Conservation (phyloP, 495 filamentous ascomycete genomes). For the Tetracladium marchalianum region DNA sequence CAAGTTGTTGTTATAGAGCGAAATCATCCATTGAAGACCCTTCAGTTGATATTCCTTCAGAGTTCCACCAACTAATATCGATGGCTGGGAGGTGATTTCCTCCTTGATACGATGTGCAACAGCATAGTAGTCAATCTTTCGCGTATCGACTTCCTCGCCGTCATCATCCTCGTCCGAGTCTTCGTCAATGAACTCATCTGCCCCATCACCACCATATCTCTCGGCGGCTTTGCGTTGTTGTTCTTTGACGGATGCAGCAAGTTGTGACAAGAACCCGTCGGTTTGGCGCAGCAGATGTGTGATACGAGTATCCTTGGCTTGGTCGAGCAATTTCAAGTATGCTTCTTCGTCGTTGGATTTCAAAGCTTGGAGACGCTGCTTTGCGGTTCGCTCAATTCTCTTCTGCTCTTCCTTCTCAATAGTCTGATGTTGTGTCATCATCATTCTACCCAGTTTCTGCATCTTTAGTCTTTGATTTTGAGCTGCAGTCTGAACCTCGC, state of each 20-base stretch:
- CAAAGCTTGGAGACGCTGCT: slow-evolving; percentile 97
- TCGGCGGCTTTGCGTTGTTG: slow-evolving; percentile 79
- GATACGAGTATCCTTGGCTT: slow-evolving; percentile 98
- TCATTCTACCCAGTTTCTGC: slow-evolving; percentile 78
- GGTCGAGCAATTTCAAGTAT: slow-evolving; percentile 90
- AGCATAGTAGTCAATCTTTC: slow-evolving; percentile 94
- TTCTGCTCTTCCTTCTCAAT: slow-evolving; percentile 99
- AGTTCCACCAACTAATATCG: slow-evolving; percentile 78
- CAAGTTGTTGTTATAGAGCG: slow-evolving; percentile 98
- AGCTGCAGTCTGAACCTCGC: slow-evolving; percentile 50
- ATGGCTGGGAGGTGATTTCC: slow-evolving; percentile 71
- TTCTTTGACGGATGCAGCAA: slow-evolving; percentile 81
- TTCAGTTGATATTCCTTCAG: slow-evolving; percentile 98
- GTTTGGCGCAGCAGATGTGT: slow-evolving; percentile 93
- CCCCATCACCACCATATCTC: slow-evolving; percentile 57
- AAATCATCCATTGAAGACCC: slow-evolving; percentile 99
- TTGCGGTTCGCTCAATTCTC: slow-evolving; percentile 89
- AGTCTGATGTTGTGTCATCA: slow-evolving; percentile 80
- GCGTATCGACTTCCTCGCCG: slow-evolving; percentile 52
- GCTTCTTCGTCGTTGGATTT: slow-evolving; percentile 99
- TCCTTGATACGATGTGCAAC: slow-evolving; percentile 95
- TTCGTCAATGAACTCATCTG: slow-evolving; percentile 44
- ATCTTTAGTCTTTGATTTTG: slow-evolving; percentile 55
- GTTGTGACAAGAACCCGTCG: slow-evolving; percentile 91
- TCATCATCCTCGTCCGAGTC: slow-evolving; percentile 56